A percentile compares a stretch with the other conserved stretches of the same genome.
Conservation (phyloP, 306 rosid species). For the Pueraria montana region DNA sequence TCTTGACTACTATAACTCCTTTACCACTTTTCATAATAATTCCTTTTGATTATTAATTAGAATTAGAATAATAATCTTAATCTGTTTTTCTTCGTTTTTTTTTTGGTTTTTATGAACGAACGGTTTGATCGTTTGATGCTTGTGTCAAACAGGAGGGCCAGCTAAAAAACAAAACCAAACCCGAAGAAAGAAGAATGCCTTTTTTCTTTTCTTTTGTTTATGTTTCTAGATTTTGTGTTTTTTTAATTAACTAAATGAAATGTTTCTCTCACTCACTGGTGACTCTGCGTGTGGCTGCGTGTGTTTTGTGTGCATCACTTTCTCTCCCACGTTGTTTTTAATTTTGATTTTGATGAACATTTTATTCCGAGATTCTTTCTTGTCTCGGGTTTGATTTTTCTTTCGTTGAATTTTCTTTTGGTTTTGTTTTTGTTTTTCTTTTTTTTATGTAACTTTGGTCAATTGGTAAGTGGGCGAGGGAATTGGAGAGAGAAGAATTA, state of each 20-base stretch:
- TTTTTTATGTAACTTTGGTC: conserved; percentile 12
- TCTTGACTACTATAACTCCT: conserved; percentile 69
- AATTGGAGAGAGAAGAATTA: conserved; percentile 40
- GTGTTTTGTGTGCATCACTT: background rate
- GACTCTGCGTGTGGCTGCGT: conserved; percentile 13
- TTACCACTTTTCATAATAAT: conserved; percentile 81
- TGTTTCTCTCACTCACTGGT: conserved; percentile 47
- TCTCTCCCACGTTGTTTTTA: conserved; percentile 45
- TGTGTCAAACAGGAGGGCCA: conserved; percentile 57
- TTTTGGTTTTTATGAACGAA: conserved; percentile 49
- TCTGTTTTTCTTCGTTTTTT: conserved; percentile 43
- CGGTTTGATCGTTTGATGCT: conserved; percentile 51
- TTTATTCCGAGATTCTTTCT: conserved; percentile 43
- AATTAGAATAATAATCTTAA: conserved; percentile 18
- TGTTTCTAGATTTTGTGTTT: background rate
- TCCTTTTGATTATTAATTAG: conserved; percentile 40
- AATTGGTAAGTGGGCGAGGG: conserved; percentile 9
- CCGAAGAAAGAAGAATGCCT: conserved; percentile 26
- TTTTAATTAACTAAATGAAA: conserved; percentile 12
- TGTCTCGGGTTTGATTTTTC: conserved; percentile 36
- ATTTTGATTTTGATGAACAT: conserved; percentile 55
- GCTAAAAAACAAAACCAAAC: conserved; percentile 42
- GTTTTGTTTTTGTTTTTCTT: background rate
- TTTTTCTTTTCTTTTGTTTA: conserved; percentile 20
- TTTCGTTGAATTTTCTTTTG: background rate